Evolutionary conservation across 768 basidiomycete species (phyloP), one percentile per base, ranked within the genome.

Genomic region (Phylloporus scabripes): DNA sequence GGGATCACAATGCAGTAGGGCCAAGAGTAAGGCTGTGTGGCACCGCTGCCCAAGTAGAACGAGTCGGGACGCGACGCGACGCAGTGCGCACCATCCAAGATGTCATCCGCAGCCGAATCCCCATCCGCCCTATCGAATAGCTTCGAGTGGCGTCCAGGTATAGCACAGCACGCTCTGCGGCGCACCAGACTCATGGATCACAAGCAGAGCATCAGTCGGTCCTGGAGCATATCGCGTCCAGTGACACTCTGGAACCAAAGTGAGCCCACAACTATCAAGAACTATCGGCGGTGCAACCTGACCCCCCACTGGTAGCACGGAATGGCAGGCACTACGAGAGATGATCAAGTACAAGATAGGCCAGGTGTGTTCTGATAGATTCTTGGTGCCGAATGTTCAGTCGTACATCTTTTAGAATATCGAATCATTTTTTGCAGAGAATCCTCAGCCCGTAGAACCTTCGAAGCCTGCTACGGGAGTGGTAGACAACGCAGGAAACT

Each of bases 311-410:
- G 44, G 37, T 68, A 85, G 85, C 58, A 70, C 72, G 58, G 83
- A 87, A 60, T 93, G 90, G 91, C 58, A 72, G 17, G 66, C 73
- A 34, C 72, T 92, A 38, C 79, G 86, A 33, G 76, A 83, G 59
- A 78, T 81, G 47, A 80, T 92, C 63, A 90, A 89, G 64, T 63
- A 75, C 63, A 88, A 82, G 65, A 71, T 91, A 10, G 68, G 76
- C 59, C 71, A 87, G 73, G 89, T 89, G 56, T 46, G 55, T 24
- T 40, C 46, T 28, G 48, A 45, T 20, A 28, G 1, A 21, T 29
- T 23, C 37, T 45, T 40, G 3, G 23, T 42, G 41, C 31, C 26
- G 12, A 20, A 11, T 26, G 18, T 31, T 38, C 26, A 24, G 20
- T 49, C 36, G 40, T 42, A 32, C 15, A 17, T 21, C 29, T 43